Evolutionary conservation across 164 flowering plant genomes (phyloP), one percentile per base, ranked within the genome.

Genomic region (grape (Vitis vinifera)): DNA sequence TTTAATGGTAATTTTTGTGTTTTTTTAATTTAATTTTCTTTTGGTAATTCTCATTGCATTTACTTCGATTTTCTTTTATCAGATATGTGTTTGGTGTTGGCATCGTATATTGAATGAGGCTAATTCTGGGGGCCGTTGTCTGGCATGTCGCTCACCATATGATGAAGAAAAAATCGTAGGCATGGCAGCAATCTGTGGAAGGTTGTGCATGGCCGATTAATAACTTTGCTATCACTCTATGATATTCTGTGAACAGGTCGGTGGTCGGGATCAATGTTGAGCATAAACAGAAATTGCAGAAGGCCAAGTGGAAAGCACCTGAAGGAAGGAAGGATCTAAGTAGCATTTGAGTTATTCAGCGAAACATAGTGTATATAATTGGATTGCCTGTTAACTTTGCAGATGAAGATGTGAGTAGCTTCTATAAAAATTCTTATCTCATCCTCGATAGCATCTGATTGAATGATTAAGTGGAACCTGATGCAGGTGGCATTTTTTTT

Each of bases 81-180:
- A 90, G 95, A 80, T 90, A 44, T 88, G 95, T 74, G 91, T 90
- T 19, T 90, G 95, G 95, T 90, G 95, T 65, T 90, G 95, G 95
- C 86, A 90, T 79, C 92, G 87, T 72, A 80, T 86, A 27, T 85
- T 87, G 86, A 27, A 74, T 78, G 75, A 71, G 59, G 73, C 74
- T 68, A 59, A 55, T 3, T 57, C 73, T 51, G 75, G 71, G 70
- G 77, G 75, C 6, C 72, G 73, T n/a, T 78, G 81, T 57, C 75
- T 72, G 2, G 81, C 81, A 23, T 78, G 81, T 23, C 78, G 78
- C 15, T 27, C 66, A 10, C 77, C 77, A 59, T 74, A 78, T 65
- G 81, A 71, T 68, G 75, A 68, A 62, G 78, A 78, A 51, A 74
- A 70, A 17, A 74, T 74, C 16, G 78, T 74, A 17, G 77, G 74